Percentiles rank a stretch among this genome's conserved stretches.
These are phyloP conservation scores for Candida andamanensis DNA, from an alignment of 805 yeast species.

Conservation along the genomic window DNA sequence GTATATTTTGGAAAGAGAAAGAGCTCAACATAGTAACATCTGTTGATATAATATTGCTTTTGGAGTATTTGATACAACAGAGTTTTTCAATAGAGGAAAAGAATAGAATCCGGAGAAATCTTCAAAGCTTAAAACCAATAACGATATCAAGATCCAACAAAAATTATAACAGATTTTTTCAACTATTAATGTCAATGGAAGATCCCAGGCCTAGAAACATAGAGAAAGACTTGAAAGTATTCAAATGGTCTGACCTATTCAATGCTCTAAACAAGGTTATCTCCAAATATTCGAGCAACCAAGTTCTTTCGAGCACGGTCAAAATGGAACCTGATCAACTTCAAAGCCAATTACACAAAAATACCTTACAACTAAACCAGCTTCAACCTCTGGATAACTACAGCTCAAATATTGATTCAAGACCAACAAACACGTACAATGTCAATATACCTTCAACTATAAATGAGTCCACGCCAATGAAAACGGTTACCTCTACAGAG, in stretches of 20 bases:
- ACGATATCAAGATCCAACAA: constrained; percentile 49
- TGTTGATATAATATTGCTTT: constrained; percentile 54
- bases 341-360: not conserved
- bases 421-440: no score
- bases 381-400: not conserved
- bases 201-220: constrained; percentile 65
- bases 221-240: constrained; percentile 66
- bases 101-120: constrained; percentile 61
- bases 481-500: no score
- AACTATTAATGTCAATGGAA: constrained; percentile 53
- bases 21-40: constrained; percentile 52
- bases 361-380: not conserved
- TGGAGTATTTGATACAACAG: constrained; percentile 54
- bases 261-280: constrained; percentile 54
- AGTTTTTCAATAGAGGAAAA: constrained; percentile 62
- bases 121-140: constrained; percentile 57
- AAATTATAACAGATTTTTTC: constrained; percentile 25
- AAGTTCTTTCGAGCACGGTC: not conserved
- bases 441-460: not conserved
- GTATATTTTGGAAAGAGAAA: constrained; percentile 53
- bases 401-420: no score
- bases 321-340: not conserved
- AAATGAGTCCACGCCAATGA: not conserved
- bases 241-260: constrained; percentile 51
- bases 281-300: constrained; percentile 45